Conservation (phyloP, 2,329 filamentous ascomycete species). For the Boeremia lycopersici region DNA sequence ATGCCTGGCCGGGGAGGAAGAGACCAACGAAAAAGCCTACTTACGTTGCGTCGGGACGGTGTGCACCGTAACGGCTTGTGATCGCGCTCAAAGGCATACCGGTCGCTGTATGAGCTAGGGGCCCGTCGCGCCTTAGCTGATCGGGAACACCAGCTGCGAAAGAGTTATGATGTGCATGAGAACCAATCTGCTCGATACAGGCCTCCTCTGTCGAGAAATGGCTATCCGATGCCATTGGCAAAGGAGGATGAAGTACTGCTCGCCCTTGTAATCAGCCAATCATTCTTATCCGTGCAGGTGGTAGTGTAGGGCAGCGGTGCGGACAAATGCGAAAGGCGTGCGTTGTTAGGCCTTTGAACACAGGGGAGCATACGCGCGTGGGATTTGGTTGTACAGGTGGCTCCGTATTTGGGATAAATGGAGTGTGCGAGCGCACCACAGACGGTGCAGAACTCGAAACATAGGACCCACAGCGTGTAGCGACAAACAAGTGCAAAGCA, state of each 20-base stretch:
- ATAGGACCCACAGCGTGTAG: constrained; percentile 40
- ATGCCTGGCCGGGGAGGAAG: constrained; percentile 40
- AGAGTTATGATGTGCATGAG: constrained; percentile 53
- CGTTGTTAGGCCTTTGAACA: constrained; percentile 34
- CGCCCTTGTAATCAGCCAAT: constrained; percentile 51
- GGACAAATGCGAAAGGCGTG: constrained; percentile 49
- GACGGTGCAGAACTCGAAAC: constrained; percentile 32
- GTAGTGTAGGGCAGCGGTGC: constrained; percentile 42
- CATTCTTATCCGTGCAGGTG: constrained; percentile 26
- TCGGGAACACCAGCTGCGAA: constrained; percentile 54
- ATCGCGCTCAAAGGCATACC: constrained; percentile 56
- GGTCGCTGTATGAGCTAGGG: constrained; percentile 53
- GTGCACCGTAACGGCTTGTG: constrained; percentile 57
- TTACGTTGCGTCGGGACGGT: constrained; percentile 62
- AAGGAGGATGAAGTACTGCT: constrained; percentile 52
- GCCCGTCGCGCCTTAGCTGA: constrained; percentile 57
- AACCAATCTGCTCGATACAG: constrained; percentile 53
- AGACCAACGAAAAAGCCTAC: constrained; percentile 53
- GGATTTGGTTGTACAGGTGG: constrained; percentile 42
- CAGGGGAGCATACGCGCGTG: constrained; percentile 35
- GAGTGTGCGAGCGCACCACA: constrained; percentile 45
- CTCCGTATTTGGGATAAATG: constrained; percentile 43
- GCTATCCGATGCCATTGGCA: constrained; percentile 51
- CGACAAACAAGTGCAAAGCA: constrained; percentile 29
- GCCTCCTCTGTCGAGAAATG: constrained; percentile 53